These are phyloP conservation scores for Phaeodactylum tricornutum DNA, from an alignment of 108 stramenopile genomes.

Conservation along the genomic window DNA sequence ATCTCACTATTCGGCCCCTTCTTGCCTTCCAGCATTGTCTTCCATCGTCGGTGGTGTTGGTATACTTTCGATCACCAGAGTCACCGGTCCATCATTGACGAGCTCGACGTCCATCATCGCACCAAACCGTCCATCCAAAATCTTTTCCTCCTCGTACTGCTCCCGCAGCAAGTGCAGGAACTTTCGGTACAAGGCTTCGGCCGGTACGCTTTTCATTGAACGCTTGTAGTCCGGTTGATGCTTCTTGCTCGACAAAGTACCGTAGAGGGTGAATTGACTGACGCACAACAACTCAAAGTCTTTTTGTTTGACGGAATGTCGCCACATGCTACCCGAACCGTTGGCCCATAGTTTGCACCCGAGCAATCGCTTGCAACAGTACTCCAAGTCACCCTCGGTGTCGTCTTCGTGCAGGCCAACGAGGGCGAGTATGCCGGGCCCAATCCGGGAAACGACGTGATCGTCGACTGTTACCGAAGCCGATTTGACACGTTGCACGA, in stretches of 20 bases:
- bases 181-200: slow-evolving; percentile 46
- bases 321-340: slow-evolving; percentile 53
- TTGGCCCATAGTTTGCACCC: slow-evolving; percentile 76
- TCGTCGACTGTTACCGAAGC: slow-evolving; percentile 78
- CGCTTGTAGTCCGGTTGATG: slow-evolving; percentile 80
- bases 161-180: slow-evolving; percentile 55
- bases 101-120: slow-evolving; percentile 77
- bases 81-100: slow-evolving; percentile 88
- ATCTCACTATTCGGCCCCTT: too few species aligned
- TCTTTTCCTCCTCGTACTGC: slow-evolving; percentile 49
- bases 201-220: slow-evolving; percentile 65
- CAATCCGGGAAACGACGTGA: slow-evolving; percentile 56
- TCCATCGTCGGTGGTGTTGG: neutral
- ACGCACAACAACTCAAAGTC: slow-evolving; percentile 63
- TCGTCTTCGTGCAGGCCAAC: slow-evolving; percentile 76
- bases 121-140: slow-evolving; percentile 73
- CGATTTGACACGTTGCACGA: slow-evolving; percentile 78
- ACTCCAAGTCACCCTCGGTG: slow-evolving; percentile 46
- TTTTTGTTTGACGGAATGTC: slow-evolving; percentile 68
- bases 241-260: slow-evolving; percentile 68
- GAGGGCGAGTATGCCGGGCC: slow-evolving; percentile 60
- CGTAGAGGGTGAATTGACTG: slow-evolving; percentile 82
- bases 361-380: slow-evolving; percentile 60
- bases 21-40: too few species aligned
- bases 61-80: slow-evolving; percentile 69